These are phyloP conservation scores for Neurospora sublineolata DNA, from an alignment of 495 filamentous ascomycete genomes.

Conservation along the genomic window DNA sequence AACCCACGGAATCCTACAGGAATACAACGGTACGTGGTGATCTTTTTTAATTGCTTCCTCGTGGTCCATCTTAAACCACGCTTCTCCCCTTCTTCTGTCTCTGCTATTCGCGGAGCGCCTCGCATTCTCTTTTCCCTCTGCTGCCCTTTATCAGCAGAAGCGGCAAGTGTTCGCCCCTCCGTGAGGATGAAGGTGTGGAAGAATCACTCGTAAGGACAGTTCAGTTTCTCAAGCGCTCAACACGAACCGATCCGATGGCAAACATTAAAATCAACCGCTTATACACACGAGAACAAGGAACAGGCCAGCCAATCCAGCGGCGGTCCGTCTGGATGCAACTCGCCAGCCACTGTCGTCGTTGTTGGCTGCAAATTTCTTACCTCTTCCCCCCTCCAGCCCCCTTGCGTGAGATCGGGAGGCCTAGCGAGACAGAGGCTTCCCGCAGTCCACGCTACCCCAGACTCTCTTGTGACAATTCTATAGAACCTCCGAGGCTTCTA, in stretches of 20 bases:
- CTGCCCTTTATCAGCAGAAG: background rate
- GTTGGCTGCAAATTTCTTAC: background rate
- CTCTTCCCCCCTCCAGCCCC: background rate
- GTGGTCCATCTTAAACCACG: background rate
- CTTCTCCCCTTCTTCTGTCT: background rate
- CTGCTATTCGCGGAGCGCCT: background rate
- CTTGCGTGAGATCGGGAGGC: background rate
- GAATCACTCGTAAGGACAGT: background rate
- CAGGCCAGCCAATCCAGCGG: background rate
- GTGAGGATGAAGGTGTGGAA: background rate
- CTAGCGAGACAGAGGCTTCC: background rate
- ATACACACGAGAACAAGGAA: background rate
- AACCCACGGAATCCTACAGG: background rate
- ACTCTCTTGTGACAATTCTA: background rate
- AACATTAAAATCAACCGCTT: background rate
- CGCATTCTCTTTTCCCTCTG: background rate
- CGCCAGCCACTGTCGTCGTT: background rate
- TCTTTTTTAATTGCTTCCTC: background rate
- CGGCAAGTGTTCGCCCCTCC: background rate
- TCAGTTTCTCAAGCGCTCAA: background rate
- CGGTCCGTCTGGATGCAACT: background rate
- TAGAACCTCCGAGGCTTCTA: background rate
- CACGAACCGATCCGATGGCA: background rate
- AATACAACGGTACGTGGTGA: background rate
- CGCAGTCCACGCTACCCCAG: background rate